These are phyloP conservation scores for Ambrosiella cleistominuta DNA, from an alignment of 2,329 filamentous ascomycete species.

Conservation along the genomic window DNA sequence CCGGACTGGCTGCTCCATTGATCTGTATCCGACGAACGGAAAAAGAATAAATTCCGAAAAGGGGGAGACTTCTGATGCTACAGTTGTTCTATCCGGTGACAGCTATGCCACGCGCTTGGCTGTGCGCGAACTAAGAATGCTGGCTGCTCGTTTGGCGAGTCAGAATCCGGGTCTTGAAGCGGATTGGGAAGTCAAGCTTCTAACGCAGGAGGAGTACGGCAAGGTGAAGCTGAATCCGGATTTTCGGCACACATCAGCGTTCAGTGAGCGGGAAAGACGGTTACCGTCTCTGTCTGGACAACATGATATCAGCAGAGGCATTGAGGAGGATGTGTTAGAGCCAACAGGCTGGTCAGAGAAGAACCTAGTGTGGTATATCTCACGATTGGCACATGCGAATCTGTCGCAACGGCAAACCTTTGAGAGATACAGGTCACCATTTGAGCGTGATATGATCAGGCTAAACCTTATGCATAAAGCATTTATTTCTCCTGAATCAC, in stretches of 20 bases:
- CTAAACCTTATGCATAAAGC: slow-evolving; percentile 23
- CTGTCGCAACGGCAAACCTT: slow-evolving; percentile 20
- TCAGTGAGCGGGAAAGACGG: background rate
- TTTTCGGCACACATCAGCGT: slow-evolving; percentile 12
- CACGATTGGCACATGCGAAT: slow-evolving; percentile 23
- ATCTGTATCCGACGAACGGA: slow-evolving; percentile 10
- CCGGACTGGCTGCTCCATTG: slow-evolving; percentile 15
- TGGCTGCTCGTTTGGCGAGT: background rate
- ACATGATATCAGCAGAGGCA: background rate
- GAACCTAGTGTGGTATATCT: slow-evolving; percentile 27
- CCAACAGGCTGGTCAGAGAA: slow-evolving; percentile 26
- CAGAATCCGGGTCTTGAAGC: background rate
- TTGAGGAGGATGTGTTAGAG: slow-evolving; percentile 22
- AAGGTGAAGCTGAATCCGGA: background rate
- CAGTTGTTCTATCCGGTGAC: slow-evolving; percentile 19
- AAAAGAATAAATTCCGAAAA: background rate
- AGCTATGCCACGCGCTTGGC: slow-evolving; percentile 19
- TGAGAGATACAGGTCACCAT: slow-evolving; percentile 21
- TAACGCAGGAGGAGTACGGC: background rate
- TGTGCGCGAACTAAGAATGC: slow-evolving; percentile 6
- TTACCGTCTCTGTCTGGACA: slow-evolving; percentile 19
- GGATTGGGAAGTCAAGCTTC: background rate
- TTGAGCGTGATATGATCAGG: slow-evolving; percentile 23
- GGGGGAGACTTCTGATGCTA: background rate
- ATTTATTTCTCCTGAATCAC: slow-evolving; percentile 22